Evolutionary conservation across 2,329 filamentous ascomycete species (phyloP), one percentile per base, ranked within the genome.

Genomic region (Dactylellina cionopaga): DNA sequence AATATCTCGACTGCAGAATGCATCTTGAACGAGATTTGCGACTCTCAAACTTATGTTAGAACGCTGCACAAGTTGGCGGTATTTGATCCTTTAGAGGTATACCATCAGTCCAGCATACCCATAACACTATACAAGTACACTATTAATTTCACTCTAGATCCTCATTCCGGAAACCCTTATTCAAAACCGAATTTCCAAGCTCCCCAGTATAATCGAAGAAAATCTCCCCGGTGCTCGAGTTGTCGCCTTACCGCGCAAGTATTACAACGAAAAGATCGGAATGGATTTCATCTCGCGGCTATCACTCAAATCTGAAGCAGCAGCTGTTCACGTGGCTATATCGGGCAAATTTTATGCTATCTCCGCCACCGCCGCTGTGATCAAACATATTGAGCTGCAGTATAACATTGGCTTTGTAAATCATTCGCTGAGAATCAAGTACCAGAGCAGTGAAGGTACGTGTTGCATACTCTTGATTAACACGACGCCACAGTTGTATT

Each of bases 21-120:
- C 37, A 87, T 92, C 25, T 84, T 98, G 37, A 96, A 92, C 78
- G 92, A 97, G 78, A 94, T 98, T 75, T 92, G 90, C 78, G 94
- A 98, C 80, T 96, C 89, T 64, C 92, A 96, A 79, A 96, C 92
- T 31, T 98, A 96, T 79, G 89, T 92, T 65, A 89, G 89, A 78
- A 96, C 92, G 0, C 84, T 96, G 27, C 91, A 96, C 80, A 96
- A 97, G 79, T 85, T 98, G 31, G 86, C 87, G 56, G 88, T 96
- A 22, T 90, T 92, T 76, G 87, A 90, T 22, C 93, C 94, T 0
- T 90, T 89, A 1, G 88, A 78, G 72, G 76, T 77, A 69, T 22
- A 17, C 9, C 10, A n/a, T 7, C 17, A 15, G 9, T 13, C 5
- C 19, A 22, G 13, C 3, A 41, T 24, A 22, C 15, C 22, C 3